phyloP scores from a whole-genome alignment of 2,329 filamentous ascomycete genomes.

The Neurospora sp. region DNA sequence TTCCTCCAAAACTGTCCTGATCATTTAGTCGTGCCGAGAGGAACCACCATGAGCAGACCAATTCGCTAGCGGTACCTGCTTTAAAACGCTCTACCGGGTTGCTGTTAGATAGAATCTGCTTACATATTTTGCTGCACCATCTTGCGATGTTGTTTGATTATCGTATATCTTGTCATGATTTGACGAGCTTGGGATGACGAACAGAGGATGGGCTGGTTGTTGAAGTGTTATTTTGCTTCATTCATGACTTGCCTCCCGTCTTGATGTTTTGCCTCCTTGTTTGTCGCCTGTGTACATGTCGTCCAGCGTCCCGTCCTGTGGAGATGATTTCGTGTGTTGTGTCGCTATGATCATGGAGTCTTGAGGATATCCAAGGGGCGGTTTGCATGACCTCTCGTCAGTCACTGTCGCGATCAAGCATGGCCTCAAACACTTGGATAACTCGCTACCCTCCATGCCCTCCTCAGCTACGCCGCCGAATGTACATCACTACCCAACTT shows the following conservation, averaged over 20 bases:
- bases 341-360: too few species aligned
- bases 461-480: background rate
- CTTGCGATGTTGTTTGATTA: background rate
- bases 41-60: conserved; percentile 61
- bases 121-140: conserved; percentile 46
- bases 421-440: background rate
- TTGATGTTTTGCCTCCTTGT: background rate
- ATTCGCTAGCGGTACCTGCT: conserved; percentile 97
- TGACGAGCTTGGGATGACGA: background rate
- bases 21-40: conserved; percentile 90
- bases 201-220: background rate
- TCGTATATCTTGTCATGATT: background rate
- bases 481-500: background rate
- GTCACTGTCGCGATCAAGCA: background rate
- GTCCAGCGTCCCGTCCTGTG: too few species aligned
- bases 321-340: too few species aligned
- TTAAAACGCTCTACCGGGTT: conserved; percentile 52
- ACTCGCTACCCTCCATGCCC: background rate
- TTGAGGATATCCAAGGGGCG: too few species aligned
- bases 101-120: conserved; percentile 96
- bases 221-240: background rate
- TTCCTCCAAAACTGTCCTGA: conserved; percentile 66
- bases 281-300: too few species aligned
- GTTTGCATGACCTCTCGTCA: background rate
- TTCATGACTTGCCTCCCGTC: background rate